These are phyloP conservation scores for Yamadazyma pseudoaaseri DNA, from an alignment of 1,139 yeast species.

Conservation along the genomic window DNA sequence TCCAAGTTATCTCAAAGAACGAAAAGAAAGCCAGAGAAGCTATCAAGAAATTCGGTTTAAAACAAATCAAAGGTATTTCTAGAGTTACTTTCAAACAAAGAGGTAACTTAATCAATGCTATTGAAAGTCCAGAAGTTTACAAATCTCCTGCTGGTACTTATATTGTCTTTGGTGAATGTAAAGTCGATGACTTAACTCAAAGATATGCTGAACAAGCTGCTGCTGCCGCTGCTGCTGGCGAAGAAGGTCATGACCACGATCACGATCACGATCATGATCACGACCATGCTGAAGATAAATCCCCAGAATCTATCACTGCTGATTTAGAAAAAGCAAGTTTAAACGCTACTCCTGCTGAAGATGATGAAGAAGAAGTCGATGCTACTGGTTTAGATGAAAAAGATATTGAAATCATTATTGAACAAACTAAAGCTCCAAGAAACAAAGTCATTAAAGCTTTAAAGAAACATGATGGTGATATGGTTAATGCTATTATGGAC, in stretches of 20 bases:
- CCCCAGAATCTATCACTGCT: constrained; percentile 84
- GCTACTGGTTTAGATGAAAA: constrained; percentile 77
- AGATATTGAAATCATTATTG: constrained; percentile 80
- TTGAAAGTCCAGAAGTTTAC: constrained; percentile 94
- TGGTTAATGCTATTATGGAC: constrained; percentile 95
- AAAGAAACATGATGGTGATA: constrained; percentile 85
- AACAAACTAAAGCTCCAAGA: constrained; percentile 87
- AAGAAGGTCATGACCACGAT: constrained; percentile 28
- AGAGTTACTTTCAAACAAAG: constrained; percentile 96
- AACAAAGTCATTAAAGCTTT: constrained; percentile 90
- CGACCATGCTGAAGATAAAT: constrained; percentile 37
- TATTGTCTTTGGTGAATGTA: constrained; percentile 97
- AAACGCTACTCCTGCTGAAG: constrained; percentile 39
- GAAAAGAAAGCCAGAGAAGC: constrained; percentile 96
- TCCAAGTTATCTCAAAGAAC: constrained; percentile 80
- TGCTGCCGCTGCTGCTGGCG: constrained; percentile 53
- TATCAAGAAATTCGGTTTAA: constrained; percentile 86
- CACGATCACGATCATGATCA: constrained; percentile 15
- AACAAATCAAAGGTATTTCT: constrained; percentile 87
- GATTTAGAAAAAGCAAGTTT: constrained; percentile 84
- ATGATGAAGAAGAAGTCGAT: constrained; percentile 68
- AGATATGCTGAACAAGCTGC: constrained; percentile 76
- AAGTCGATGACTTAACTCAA: constrained; percentile 87
- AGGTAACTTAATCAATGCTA: constrained; percentile 90
- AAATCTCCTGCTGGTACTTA: constrained; percentile 91